A percentile compares a stretch with the other conserved stretches of the same genome.
Evolutionary conservation across 192 early-diverging fungal species (phyloP).

Genomic region (Geranomyces michiganensis): DNA sequence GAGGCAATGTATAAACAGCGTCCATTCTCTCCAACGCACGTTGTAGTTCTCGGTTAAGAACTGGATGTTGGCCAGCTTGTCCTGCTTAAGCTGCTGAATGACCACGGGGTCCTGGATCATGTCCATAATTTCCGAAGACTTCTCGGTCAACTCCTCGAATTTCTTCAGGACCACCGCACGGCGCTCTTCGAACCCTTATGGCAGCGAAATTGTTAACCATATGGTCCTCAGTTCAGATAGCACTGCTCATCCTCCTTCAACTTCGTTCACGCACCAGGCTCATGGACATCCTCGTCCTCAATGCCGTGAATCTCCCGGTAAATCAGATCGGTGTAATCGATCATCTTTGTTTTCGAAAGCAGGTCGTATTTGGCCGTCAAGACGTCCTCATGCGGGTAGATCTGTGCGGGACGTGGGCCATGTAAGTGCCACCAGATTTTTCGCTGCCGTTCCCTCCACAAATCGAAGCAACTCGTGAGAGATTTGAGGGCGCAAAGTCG

Average conservation of each 20-base stretch:
- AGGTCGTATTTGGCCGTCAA: conserved; percentile 89
- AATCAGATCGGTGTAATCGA: conserved; percentile 86
- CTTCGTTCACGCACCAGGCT: conserved; percentile 67
- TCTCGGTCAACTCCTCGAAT: conserved; percentile 73
- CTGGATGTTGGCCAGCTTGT: conserved; percentile 90
- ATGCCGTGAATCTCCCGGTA: conserved; percentile 76
- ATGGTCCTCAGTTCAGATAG: too few species aligned
- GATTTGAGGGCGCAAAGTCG: too few species aligned
- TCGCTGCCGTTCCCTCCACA: too few species aligned
- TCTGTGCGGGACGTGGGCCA: too few species aligned
- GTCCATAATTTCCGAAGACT: conserved; percentile 81
- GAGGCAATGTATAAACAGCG: background rate
- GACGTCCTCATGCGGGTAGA: conserved; percentile 78
- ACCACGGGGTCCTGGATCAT: conserved; percentile 92
- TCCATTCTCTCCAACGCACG: conserved; percentile 43
- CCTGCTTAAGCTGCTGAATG: conserved; percentile 85
- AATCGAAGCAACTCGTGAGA: too few species aligned
- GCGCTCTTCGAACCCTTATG: conserved; percentile 65
- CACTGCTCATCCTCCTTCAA: too few species aligned
- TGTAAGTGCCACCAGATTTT: too few species aligned
- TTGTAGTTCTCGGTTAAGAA: conserved; percentile 84
- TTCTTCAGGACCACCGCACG: conserved; percentile 74
- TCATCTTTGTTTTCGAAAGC: conserved; percentile 88
- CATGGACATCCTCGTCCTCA: conserved; percentile 60
- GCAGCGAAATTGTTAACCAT: background rate